Base-by-base conservation (phyloP, 495 filamentous ascomycete species). In the Parathielavia appendiculata region DNA sequence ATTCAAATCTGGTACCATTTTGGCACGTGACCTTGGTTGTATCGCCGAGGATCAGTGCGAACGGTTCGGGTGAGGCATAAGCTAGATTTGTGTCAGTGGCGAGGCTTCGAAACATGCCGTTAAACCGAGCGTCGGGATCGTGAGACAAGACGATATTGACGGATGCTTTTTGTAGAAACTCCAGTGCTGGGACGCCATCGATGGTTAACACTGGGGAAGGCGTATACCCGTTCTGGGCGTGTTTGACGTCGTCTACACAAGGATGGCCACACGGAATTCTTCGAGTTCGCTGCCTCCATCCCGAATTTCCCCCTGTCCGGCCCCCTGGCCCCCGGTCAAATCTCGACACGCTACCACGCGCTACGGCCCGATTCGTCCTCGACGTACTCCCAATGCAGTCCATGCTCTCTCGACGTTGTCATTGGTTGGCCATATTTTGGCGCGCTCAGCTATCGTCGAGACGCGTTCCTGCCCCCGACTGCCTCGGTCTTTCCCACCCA, bases 81-180 rank as follows among this genome's bases (percentile, higher is more conserved):
- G 10, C 9, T 0, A 45, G 22, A 17, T 19, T 55, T n/a, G 51
- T 57, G 22, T 49, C 38, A n/a, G 49, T 57, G 16, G 54, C 34
- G 1, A 62, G 12, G 14, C 45, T 63, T 4, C 22, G 56, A 17
- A 66, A 61, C 3, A 67, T 32, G 11, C 47, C 19, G 47, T 69
- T 69, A 59, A 64, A 75, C 10, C 64, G 67, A 12, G 73, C 64
- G 41, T 74, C 71, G 1, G 65, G 63, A 40, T 75, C 73, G 13
- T 75, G 71, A 10, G 39, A 23, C 11, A 19, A 17, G 22, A 49
- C 47, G 13, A 10, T 38, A 1, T 12, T 17, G 5, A 53, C 12
- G 16, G 65, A 53, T 3, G 17, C 20, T 16, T 32, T 53, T 20
- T 48, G 35, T 20, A 67, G 36, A n/a, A 52, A 67, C 12, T 62